Conservation (phyloP, 805 yeast species). For the Yarrowia porcina region DNA sequence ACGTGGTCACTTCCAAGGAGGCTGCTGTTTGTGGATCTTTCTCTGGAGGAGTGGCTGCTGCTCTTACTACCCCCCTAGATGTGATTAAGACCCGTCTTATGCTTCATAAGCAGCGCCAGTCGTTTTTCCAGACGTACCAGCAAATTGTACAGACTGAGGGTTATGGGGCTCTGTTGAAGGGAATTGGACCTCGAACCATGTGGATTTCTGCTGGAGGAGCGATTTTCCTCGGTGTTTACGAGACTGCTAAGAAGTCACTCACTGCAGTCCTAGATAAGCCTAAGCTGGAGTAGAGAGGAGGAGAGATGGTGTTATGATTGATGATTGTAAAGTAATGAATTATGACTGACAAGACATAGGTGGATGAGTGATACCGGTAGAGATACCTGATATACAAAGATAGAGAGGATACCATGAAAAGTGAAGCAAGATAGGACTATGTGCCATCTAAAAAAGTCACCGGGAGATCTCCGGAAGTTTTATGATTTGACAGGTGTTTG, state of each 20-base stretch:
- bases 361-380: no score
- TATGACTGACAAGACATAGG: not conserved
- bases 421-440: no score
- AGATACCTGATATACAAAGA: no score
- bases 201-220: conserved; percentile 99
- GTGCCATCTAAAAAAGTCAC: no score
- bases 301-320: not conserved
- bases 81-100: conserved; percentile 90
- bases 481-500: no score
- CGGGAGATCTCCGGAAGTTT: no score
- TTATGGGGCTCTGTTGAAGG: conserved; percentile 63
- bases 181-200: conserved; percentile 92
- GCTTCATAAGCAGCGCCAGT: conserved; percentile 55
- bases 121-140: conserved; percentile 48
- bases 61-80: conserved; percentile 89
- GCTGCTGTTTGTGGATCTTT: conserved; percentile 90
- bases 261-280: not conserved
- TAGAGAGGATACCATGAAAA: no score
- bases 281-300: not conserved
- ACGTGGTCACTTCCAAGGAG: conserved; percentile 56
- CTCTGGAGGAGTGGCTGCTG: conserved; percentile 95
- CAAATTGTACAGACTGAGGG: conserved; percentile 73
- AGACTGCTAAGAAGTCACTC: conserved; percentile 41
- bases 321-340: conserved; percentile 7
- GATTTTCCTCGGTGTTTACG: conserved; percentile 91